A percentile compares a stretch with the other conserved stretches of the same genome.
These are phyloP conservation scores for Aspergillus puulaauensis DNA, from an alignment of 2,329 filamentous ascomycete genomes.

Conservation along the genomic window DNA sequence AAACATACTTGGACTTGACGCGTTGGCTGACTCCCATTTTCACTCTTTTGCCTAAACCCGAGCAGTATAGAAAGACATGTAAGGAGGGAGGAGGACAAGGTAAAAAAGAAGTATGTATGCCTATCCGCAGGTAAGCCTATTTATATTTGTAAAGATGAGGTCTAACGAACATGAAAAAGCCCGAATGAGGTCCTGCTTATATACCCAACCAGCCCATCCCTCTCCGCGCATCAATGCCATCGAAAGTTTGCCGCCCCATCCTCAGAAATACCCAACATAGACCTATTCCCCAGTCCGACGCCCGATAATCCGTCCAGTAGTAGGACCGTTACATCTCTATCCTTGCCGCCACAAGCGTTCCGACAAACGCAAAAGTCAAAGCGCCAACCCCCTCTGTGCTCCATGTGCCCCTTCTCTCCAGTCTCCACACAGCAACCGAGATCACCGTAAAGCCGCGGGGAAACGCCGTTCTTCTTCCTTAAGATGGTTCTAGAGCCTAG, in stretches of 20 bases:
- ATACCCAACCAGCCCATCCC: background rate
- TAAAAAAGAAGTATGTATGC: background rate
- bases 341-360: conserved; percentile 4
- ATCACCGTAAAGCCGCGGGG: background rate
- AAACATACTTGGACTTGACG: conserved; percentile 22
- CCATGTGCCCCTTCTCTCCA: background rate
- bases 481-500: background rate
- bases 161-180: background rate
- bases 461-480: background rate
- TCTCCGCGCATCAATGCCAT: background rate
- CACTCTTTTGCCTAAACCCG: background rate
- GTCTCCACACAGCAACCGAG: background rate
- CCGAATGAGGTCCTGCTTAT: background rate
- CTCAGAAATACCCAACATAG: conserved; percentile 1
- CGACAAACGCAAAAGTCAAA: background rate
- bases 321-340: background rate
- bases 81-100: background rate
- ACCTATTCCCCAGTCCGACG: background rate
- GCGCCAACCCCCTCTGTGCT: background rate
- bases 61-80: background rate
- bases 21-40: conserved; percentile 20
- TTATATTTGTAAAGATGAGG: background rate
- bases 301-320: conserved; percentile 1
- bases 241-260: conserved; percentile 3
- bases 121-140: background rate